These are phyloP conservation scores for Trichoderma koningii DNA, from an alignment of 2,329 filamentous ascomycete genomes.

Conservation along the genomic window DNA sequence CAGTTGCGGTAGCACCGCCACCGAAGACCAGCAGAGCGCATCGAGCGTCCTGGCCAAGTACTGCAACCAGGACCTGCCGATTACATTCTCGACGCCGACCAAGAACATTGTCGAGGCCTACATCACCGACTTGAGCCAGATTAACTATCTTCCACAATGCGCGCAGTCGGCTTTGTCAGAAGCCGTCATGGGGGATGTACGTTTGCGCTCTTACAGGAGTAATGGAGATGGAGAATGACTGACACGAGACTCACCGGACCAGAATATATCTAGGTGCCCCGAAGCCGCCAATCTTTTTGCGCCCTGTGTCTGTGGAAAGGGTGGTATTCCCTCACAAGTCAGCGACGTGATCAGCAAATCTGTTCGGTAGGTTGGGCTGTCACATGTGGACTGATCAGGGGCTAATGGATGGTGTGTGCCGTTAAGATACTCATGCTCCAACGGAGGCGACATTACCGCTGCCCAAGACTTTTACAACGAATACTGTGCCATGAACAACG, in stretches of 20 bases:
- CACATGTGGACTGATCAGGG: too few relatives aligned
- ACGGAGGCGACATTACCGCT: slow-evolving; percentile 49
- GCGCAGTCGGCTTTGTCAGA: slow-evolving; percentile 37
- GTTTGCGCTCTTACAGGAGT: background rate
- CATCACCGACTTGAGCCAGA: slow-evolving; percentile 52
- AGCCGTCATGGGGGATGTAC: slow-evolving; percentile 38
- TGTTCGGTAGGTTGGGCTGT: slow-evolving; percentile 33
- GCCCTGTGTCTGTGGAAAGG: slow-evolving; percentile 55
- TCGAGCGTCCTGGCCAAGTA: slow-evolving; percentile 50
- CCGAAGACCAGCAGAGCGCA: slow-evolving; percentile 52
- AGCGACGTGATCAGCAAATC: slow-evolving; percentile 48
- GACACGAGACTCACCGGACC: background rate
- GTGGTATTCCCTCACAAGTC: slow-evolving; percentile 48
- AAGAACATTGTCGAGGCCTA: slow-evolving; percentile 47
- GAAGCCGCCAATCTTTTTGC: slow-evolving; percentile 47
- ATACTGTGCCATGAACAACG: slow-evolving; percentile 54
- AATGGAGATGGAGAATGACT: too few relatives aligned
- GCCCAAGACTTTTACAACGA: slow-evolving; percentile 54
- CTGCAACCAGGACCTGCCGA: slow-evolving; percentile 47
- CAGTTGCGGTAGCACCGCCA: slow-evolving; percentile 50
- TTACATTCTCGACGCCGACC: slow-evolving; percentile 47
- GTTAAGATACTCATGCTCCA: slow-evolving; percentile 46
- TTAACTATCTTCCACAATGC: slow-evolving; percentile 45
- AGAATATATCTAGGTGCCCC: slow-evolving; percentile 44
- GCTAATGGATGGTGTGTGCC: background rate